Percentiles rank a stretch among this genome's conserved stretches.
These are phyloP conservation scores for Scortechinia acanthostroma DNA, from an alignment of 2,329 filamentous ascomycete genomes.

Conservation along the genomic window DNA sequence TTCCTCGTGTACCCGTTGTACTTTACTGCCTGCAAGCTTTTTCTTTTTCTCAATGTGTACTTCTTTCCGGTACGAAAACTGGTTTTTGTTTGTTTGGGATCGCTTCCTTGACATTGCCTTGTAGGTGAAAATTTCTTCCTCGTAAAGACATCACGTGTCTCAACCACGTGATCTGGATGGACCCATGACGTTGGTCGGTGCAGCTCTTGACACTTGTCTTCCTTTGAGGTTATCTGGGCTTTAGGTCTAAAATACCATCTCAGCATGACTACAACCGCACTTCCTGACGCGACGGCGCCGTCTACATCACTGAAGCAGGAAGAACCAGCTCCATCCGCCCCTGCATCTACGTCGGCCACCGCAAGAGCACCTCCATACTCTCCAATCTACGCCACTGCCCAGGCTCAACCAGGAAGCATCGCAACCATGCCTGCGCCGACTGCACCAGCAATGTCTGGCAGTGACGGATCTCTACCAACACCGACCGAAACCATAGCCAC, in stretches of 20 bases:
- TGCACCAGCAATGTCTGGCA: not conserved
- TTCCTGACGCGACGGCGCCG: constrained; percentile 5
- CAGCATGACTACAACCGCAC: no score
- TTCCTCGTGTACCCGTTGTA: constrained; percentile 23
- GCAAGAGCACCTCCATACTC: not conserved
- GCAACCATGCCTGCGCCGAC: not conserved
- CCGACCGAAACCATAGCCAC: constrained; percentile 15
- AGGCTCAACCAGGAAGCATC: constrained; percentile 10
- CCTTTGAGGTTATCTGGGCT: no score
- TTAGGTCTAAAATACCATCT: no score
- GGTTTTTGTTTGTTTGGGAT: no score
- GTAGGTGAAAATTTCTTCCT: no score
- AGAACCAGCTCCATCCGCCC: not conserved
- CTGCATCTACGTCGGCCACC: not conserved
- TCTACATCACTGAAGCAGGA: not conserved
- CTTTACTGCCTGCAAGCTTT: constrained; percentile 25
- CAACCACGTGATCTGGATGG: no score
- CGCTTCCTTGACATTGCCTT: no score
- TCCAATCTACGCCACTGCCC: constrained; percentile 25
- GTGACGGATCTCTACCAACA: not conserved
- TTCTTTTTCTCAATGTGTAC: constrained; percentile 22
- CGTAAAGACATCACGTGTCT: no score
- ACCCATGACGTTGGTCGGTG: no score
- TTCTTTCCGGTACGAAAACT: constrained; percentile 5
- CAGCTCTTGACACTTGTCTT: no score